Conservation (phyloP, 768 basidiomycete genomes). For the Suillus hirtellus region DNA sequence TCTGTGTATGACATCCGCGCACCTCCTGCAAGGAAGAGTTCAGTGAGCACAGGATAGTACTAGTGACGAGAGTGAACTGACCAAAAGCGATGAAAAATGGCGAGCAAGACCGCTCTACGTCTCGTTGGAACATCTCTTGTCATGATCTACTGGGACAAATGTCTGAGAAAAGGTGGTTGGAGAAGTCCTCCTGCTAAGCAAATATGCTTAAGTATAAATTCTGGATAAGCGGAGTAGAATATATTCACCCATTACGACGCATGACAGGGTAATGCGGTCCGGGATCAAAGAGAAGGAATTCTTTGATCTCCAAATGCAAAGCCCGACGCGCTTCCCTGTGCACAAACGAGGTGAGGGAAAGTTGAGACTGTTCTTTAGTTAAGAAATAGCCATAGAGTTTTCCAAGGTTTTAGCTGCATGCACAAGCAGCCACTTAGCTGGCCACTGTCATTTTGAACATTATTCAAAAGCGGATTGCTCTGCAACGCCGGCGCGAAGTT, state of each 20-base stretch:
- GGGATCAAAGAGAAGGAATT: conserved; percentile 10
- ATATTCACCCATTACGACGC: conserved; percentile 19
- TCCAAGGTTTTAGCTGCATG: background rate
- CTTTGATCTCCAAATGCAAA: background rate
- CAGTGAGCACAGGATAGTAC: background rate
- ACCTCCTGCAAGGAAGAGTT: conserved; percentile 22
- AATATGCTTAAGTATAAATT: conserved; percentile 16
- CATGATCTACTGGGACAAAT: conserved; percentile 16
- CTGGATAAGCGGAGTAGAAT: background rate
- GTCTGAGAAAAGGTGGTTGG: background rate
- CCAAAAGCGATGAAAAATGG: conserved; percentile 77
- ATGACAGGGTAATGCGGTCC: conserved; percentile 11
- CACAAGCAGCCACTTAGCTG: background rate
- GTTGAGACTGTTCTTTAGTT: background rate
- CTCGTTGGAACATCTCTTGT: conserved; percentile 57
- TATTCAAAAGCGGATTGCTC: background rate
- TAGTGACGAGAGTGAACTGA: conserved; percentile 30
- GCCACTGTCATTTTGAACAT: background rate
- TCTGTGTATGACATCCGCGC: conserved; percentile 5
- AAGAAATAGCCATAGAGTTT: background rate
- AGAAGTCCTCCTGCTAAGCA: background rate
- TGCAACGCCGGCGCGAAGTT: background rate
- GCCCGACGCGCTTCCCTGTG: too few species aligned
- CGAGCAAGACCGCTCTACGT: conserved; percentile 60
- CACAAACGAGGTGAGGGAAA: background rate